phyloP scores from a whole-genome alignment of 345 rosid genomes.

The Triadica sebifera region DNA sequence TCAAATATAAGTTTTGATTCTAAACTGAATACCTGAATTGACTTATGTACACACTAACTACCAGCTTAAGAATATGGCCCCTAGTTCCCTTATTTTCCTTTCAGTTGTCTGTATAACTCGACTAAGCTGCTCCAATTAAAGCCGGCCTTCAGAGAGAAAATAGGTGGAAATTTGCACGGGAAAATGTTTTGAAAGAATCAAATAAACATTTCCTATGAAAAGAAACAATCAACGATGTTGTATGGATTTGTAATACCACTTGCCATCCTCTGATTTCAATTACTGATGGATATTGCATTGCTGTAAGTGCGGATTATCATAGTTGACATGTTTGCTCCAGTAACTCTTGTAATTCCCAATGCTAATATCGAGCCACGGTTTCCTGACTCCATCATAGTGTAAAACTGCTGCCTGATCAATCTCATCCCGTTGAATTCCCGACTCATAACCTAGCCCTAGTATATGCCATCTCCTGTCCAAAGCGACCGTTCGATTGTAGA shows the following conservation, averaged over 20 bases:
- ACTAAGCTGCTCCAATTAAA: constrained; percentile 28
- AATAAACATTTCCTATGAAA: constrained; percentile 19
- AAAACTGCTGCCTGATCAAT: constrained; percentile 26
- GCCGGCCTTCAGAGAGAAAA: constrained; percentile 17
- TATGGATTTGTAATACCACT: constrained; percentile 11
- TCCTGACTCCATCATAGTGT: constrained; percentile 36
- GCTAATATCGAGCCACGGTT: constrained; percentile 33
- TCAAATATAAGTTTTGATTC: not conserved
- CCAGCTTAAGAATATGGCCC: constrained; percentile 5
- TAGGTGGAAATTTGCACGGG: constrained; percentile 38
- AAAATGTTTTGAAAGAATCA: constrained; percentile 32
- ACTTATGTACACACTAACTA: constrained; percentile 33
- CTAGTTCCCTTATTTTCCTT: constrained; percentile 23
- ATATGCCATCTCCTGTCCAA: constrained; percentile 29
- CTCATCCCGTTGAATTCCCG: constrained; percentile 5
- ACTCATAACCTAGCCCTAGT: constrained; percentile 28
- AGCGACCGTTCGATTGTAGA: constrained; percentile 24
- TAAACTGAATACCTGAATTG: constrained; percentile 16
- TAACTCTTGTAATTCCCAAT: constrained; percentile 15
- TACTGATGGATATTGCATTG: constrained; percentile 46
- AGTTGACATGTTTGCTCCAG: constrained; percentile 28
- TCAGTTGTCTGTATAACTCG: constrained; percentile 21
- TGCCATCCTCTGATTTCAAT: constrained; percentile 14
- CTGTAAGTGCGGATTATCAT: constrained; percentile 19
- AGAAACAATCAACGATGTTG: constrained; percentile 7